A percentile compares a stretch with the other conserved stretches of the same genome.
These are phyloP conservation scores for Aristolochia fimbriata DNA, from an alignment of 164 flowering plant species.

Conservation along the genomic window DNA sequence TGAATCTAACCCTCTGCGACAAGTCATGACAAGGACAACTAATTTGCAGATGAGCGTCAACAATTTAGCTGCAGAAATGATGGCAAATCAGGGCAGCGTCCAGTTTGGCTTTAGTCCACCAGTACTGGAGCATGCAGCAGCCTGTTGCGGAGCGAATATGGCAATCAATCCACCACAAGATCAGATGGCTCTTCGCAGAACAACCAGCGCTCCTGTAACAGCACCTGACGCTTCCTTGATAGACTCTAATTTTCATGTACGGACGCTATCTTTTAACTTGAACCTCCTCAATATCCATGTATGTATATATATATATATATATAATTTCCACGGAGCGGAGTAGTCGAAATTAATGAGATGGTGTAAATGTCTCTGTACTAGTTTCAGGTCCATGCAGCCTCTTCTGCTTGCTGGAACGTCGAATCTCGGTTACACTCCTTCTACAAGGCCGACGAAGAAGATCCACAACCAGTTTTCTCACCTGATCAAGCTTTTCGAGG, in stretches of 20 bases:
- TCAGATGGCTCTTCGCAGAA: constrained; percentile 42
- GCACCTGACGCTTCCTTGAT: constrained; percentile 36
- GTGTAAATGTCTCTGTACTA: too few species aligned
- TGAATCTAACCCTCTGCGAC: too few species aligned
- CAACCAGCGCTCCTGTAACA: constrained; percentile 53
- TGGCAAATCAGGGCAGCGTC: constrained; percentile 34
- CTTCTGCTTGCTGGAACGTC: constrained; percentile 42
- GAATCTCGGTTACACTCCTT: constrained; percentile 41
- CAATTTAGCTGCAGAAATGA: constrained; percentile 30
- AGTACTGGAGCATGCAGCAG: constrained; percentile 30
- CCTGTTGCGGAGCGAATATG: constrained; percentile 40
- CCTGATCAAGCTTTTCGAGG: constrained; percentile 32
- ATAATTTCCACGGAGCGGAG: too few species aligned
- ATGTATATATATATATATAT: too few species aligned
- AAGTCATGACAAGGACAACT: too few species aligned
- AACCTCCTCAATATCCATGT: too few species aligned
- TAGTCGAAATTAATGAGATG: too few species aligned
- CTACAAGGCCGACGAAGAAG: constrained; percentile 32
- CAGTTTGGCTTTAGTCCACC: constrained; percentile 38
- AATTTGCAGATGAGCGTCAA: constrained; percentile 12
- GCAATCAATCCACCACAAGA: constrained; percentile 27
- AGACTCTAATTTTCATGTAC: constrained; percentile 19
- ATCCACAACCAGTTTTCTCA: constrained; percentile 44
- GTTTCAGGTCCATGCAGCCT: too few species aligned
- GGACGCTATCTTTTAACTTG: too few species aligned